Evolutionary conservation across 768 basidiomycete genomes (phyloP), one percentile per base, ranked within the genome.

Genomic region (Leccinum boreale): DNA sequence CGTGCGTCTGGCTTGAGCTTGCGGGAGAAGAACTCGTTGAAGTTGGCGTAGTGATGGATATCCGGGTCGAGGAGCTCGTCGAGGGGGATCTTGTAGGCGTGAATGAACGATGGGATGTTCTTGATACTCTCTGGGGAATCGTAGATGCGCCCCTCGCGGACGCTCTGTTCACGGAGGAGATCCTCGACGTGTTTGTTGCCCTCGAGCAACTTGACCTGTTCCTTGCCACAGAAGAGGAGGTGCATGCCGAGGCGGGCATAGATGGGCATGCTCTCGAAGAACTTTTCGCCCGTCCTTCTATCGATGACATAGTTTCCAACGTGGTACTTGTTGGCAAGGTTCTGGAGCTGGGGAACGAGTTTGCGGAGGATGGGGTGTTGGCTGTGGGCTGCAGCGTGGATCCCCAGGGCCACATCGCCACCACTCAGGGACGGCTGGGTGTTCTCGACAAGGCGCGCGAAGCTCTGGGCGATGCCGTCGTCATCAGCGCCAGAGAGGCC

Each of bases 11-110:
- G 75, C 57, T 78, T 79, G 53, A 92, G 76, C 65, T 83, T 79
- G 44, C 85, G 81, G 51, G 53, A 62, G 76, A 94, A 94, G 77
- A 94, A 92, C 6, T 85, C 78, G 72, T 93, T 94, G 78, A 94
- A 90, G 12, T 74, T 83, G 63, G 72, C 72, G 69, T 92, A 92
- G 46, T 81, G 77, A 1, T 45, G 31, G 50, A 86, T 70, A 67
- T 92, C 85, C 2, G 85, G 81, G 29, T 87, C 69, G 14, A 85
- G 73, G 19, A 93, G 80, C 65, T 92, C 87, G 50, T 77, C 75
- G 19, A 79, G 67, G 12, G 81, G 67, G 47, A 93, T 77, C 2
- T 70, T 63, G 69, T 86, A 86, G 0, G 83, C 80, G 19, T 75
- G 56, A 58, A 86, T 73, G 67, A 87, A 86, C 5, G 80, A 81